Evolutionary conservation across 208 protist genomes (phyloP).

Genomic region (Phytomonas francai): DNA sequence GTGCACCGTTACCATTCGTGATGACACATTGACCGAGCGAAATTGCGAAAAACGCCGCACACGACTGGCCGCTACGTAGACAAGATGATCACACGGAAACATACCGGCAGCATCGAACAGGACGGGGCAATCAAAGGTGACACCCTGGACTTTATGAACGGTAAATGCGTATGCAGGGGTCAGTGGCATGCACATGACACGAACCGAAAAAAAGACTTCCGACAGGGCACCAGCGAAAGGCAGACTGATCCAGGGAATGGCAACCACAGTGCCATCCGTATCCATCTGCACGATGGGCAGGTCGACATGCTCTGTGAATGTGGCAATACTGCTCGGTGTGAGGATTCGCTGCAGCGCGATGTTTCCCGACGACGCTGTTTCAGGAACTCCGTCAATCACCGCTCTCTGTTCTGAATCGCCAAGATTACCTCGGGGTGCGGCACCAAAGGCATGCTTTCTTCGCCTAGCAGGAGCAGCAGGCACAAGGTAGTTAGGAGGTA

Average conservation of each 20-base stretch:
- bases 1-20: constrained; percentile 63
- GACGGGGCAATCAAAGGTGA: constrained; percentile 63
- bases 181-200: constrained; percentile 61
- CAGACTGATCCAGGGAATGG: constrained; percentile 66
- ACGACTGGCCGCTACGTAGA: constrained; percentile 84
- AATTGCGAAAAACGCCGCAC: constrained; percentile 65
- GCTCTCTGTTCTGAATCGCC: too few relatives aligned
- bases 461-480: too few relatives aligned
- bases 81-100: constrained; percentile 81
- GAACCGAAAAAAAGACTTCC: constrained; percentile 29
- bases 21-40: constrained; percentile 65
- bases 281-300: constrained; percentile 81
- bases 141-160: constrained; percentile 85
- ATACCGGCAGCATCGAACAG: constrained; percentile 65
- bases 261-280: constrained; percentile 34
- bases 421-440: too few relatives aligned
- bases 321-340: constrained; percentile 10
- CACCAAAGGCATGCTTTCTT: too few relatives aligned
- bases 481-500: constrained; percentile 13
- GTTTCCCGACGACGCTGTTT: too few relatives aligned
- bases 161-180: constrained; percentile 86
- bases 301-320: constrained; percentile 6
- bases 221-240: constrained; percentile 14
- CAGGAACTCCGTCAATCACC: too few relatives aligned
- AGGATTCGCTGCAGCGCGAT: neutral